These are phyloP conservation scores for Fusarium bactridioides DNA, from an alignment of 2,329 filamentous ascomycete species.

Conservation along the genomic window DNA sequence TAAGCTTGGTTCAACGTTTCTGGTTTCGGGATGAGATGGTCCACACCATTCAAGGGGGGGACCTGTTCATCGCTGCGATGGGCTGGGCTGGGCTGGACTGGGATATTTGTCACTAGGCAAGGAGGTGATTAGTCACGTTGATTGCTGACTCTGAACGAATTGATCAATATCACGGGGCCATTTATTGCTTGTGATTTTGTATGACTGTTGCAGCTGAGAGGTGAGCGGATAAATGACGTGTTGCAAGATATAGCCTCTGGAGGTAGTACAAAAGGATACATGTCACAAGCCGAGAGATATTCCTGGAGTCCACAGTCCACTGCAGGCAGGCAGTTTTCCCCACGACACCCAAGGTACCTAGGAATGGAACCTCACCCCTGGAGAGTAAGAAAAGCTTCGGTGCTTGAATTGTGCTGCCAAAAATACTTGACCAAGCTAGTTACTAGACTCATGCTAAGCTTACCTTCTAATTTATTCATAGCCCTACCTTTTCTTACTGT, in stretches of 20 bases:
- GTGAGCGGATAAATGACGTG: slow-evolving; percentile 2
- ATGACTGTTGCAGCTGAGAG: not conserved
- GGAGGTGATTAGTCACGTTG: slow-evolving; percentile 1
- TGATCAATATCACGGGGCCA: slow-evolving; percentile 1
- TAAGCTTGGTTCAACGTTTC: slow-evolving; percentile 45
- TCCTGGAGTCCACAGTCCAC: slow-evolving; percentile 19
- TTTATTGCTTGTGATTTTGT: not conserved
- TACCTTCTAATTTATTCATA: not conserved
- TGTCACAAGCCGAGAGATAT: slow-evolving; percentile 16
- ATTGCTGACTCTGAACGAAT: slow-evolving; percentile 6
- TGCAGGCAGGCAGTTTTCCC: slow-evolving; percentile 14
- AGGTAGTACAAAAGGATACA: slow-evolving; percentile 20
- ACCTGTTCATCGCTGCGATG: not conserved
- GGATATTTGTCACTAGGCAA: not conserved
- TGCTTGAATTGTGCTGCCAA: not conserved
- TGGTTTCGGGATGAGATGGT: slow-evolving; percentile 34
- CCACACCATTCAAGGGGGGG: slow-evolving; percentile 22
- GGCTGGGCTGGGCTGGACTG: not conserved
- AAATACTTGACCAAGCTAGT: not conserved
- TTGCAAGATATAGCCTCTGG: slow-evolving; percentile 1
- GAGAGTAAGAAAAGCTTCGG: not conserved
- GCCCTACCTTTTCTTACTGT: not conserved
- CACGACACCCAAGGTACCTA: slow-evolving; percentile 18
- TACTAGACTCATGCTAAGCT: not conserved
- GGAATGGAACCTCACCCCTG: not conserved